Evolutionary conservation across 2,329 filamentous ascomycete genomes (phyloP), one percentile per base, ranked within the genome.

Genomic region (Plectosphaerella cucumerina): DNA sequence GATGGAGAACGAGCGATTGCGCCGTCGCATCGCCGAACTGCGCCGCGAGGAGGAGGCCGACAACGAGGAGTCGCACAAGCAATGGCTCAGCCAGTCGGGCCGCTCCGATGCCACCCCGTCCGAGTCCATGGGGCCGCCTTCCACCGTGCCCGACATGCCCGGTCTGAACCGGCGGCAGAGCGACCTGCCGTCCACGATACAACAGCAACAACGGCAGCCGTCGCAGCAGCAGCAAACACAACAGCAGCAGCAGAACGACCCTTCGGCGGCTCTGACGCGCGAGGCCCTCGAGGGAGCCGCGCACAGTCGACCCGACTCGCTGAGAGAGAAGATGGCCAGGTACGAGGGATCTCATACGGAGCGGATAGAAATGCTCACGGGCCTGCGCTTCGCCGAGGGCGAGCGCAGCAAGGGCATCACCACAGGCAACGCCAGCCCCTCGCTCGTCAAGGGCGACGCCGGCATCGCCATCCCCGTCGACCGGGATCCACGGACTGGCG

Each of bases 301-400:
- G 20, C 82, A 82, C 2, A 84, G 75, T 58, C 80, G 80, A 47
- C 80, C 85, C 1, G 90, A 96, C 62, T 90, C 87, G 48, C 86
- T 92, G 55, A 82, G 84, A 48, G 90, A 95, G 59, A 94, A 91
- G 68, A 91, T 92, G 86, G 87, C 87, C 6, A 81, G 88, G 43
- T 90, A 89, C 60, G 90, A 95, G 62, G 85, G 84, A 4, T 85
- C 83, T 0, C 89, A 93, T 60, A 83, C 90, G 5, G 90, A 96
- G 57, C 90, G 87, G 1, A 96, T 97, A 56, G 92, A 97, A 67
- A 90, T 96, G 81, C 77, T 97, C 54, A 97, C 93, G 0, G 93
- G 93, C 5, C 72, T 97, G 51, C 81, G 88, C 49, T 97, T 96
- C 65, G 81, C 87, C 17, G 90, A 96, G 58, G 93, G 92, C 44